A percentile compares a stretch with the other conserved stretches of the same genome.
Conservation (phyloP, 305 asterid species). For the Euphrasia arctica region DNA sequence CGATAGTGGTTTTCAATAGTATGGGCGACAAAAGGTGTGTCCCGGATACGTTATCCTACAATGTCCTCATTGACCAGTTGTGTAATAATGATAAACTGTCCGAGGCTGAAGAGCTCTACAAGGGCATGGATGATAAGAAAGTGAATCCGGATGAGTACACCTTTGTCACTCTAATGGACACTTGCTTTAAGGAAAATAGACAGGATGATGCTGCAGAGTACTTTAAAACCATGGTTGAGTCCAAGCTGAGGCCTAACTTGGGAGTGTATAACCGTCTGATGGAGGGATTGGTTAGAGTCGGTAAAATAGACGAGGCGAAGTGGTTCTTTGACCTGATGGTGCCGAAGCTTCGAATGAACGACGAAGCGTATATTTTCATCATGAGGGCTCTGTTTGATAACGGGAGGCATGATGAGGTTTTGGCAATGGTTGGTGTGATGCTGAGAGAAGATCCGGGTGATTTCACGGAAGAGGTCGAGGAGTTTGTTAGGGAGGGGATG, state of each 20-base stretch:
- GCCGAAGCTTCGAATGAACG: constrained; percentile 45
- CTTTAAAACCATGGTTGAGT: constrained; percentile 73
- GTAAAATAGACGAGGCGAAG: constrained; percentile 79
- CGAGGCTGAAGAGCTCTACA: constrained; percentile 76
- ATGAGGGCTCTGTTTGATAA: constrained; percentile 59
- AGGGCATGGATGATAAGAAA: constrained; percentile 63
- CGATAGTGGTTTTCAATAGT: constrained; percentile 62
- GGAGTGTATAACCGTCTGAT: constrained; percentile 64
- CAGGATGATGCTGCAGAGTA: constrained; percentile 76
- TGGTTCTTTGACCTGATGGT: constrained; percentile 78
- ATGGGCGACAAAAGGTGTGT: constrained; percentile 79
- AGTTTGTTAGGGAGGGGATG: constrained; percentile 60
- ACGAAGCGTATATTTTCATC: constrained; percentile 68
- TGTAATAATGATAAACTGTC: constrained; percentile 61
- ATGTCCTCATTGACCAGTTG: constrained; percentile 75
- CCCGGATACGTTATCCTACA: constrained; percentile 76
- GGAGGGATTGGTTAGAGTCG: constrained; percentile 74
- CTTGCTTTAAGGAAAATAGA: constrained; percentile 73
- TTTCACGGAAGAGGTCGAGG: constrained; percentile 65
- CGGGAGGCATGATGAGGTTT: constrained; percentile 71
- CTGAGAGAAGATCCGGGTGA: constrained; percentile 77
- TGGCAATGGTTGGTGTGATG: constrained; percentile 57
- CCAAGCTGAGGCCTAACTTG: constrained; percentile 77
- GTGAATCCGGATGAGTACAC: constrained; percentile 86
- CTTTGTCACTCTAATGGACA: constrained; percentile 70